These are phyloP conservation scores for Scedosporium boydii DNA, from an alignment of 2,329 filamentous ascomycete genomes.

Conservation along the genomic window DNA sequence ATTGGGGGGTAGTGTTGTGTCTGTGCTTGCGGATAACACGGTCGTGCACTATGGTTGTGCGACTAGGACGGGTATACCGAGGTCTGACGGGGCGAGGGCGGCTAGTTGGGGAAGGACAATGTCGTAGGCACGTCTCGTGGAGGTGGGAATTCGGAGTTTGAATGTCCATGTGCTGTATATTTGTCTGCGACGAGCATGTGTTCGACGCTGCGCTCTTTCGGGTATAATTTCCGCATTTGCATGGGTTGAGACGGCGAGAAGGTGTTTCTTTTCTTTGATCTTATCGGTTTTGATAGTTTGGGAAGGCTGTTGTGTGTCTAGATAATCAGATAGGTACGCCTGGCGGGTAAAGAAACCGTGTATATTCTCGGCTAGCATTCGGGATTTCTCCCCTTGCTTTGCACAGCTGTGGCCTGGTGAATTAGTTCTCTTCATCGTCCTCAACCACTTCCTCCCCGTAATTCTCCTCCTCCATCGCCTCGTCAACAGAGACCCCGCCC, in stretches of 20 bases:
- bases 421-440: slow-evolving; percentile 32
- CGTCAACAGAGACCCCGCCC: slow-evolving; percentile 29
- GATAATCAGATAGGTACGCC: neutral
- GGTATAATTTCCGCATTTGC: slow-evolving; percentile 13
- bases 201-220: slow-evolving; percentile 6
- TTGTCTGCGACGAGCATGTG: slow-evolving; percentile 5
- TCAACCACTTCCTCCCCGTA: slow-evolving; percentile 79
- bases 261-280: neutral
- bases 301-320: neutral
- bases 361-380: neutral
- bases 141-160: slow-evolving; percentile 4
- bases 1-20: slow-evolving; percentile 81
- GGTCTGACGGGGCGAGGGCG: slow-evolving; percentile 21
- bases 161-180: slow-evolving; percentile 8
- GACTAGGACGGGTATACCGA: slow-evolving; percentile 33
- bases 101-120: slow-evolving; percentile 25
- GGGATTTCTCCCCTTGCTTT: neutral
- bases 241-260: slow-evolving; percentile 12
- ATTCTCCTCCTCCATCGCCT: slow-evolving; percentile 60
- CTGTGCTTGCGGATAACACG: slow-evolving; percentile 74
- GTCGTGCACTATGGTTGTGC: slow-evolving; percentile 79
- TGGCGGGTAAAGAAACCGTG: neutral
- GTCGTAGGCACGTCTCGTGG: slow-evolving; percentile 16
- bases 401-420: neutral
- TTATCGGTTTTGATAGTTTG: neutral